Evolutionary conservation across 306 rosid genomes (phyloP), one percentile per base, ranked within the genome.

Genomic region (Acacia melanoxylon): DNA sequence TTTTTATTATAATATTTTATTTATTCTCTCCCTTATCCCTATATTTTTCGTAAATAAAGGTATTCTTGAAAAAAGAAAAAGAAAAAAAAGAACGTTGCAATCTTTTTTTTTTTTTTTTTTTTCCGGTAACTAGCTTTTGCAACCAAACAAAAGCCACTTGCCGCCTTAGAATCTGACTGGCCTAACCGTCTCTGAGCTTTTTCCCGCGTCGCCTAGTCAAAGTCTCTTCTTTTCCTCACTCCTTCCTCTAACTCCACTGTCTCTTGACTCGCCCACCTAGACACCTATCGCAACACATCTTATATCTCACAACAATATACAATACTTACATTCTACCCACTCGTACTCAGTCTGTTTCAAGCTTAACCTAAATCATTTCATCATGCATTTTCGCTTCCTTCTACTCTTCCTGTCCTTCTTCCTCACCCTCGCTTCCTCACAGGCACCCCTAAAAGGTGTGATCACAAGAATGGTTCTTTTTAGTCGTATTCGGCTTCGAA

Each of bases 151-250:
- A 4, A 4, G 68, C 5, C 68, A 17, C 27, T 40, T 19, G 31
- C 73, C 16, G 29, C 9, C 48, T 68, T 42, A 11, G 45, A 35
- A 4, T 67, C 71, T 35, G 46, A 31, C 13, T 84, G 31, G 10
- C 69, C 73, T 45, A 31, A 29, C 77, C 63, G 62, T 25, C 46
- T 41, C 40, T 51, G 0, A 45, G 27, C 8, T 31, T 71, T 92
- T 92, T 90, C 97, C 97, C 94, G 97, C 92, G 92, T 90, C 81
- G 74, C 49, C 59, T 59, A 4, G 6, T 10, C 66, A 20, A 54
- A 27, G 45, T 15, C 58, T 67, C 82, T 88, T 73, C 93, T 83
- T 90, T 87, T 76, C 87, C 78, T 62, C 20, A 2, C 48, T 74
- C 45, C 86, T 80, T 78, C 82, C 76, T 25, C 80, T 73, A 84